These are phyloP conservation scores for Polyporus arcularius DNA, from an alignment of 768 basidiomycete genomes.

Conservation along the genomic window DNA sequence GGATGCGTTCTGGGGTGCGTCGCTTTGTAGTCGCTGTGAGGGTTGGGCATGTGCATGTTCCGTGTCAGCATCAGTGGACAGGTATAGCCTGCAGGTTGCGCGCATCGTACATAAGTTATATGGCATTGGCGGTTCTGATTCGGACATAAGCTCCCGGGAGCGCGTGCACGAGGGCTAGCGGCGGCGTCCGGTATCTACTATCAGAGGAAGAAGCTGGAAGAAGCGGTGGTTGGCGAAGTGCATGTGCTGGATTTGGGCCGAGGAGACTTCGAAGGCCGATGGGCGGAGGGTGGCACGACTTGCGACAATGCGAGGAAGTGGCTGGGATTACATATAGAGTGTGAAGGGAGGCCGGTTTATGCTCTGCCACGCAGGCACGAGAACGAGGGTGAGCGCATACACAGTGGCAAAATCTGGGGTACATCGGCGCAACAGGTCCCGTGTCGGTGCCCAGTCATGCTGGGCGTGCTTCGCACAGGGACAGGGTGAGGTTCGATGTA, in stretches of 20 bases:
- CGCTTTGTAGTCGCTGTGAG: no score
- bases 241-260: background rate
- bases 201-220: background rate
- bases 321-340: conserved; percentile 4
- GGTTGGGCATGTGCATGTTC: no score
- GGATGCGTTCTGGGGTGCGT: background rate
- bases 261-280: background rate
- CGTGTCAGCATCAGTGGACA: background rate
- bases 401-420: conserved; percentile 16
- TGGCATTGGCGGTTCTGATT: background rate
- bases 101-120: background rate
- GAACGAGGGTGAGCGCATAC: background rate
- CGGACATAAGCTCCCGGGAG: background rate
- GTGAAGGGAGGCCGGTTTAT: conserved; percentile 9
- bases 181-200: background rate
- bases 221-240: no score
- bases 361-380: conserved; percentile 3
- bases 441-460: background rate
- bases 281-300: conserved; percentile 7
- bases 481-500: background rate
- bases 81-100: no score
- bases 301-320: background rate
- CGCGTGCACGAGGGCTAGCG: background rate
- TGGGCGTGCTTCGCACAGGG: background rate
- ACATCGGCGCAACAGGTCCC: conserved; percentile 5